Evolutionary conservation across 495 filamentous ascomycete species (phyloP).

Genomic region (Aspergillus haitiensis): DNA sequence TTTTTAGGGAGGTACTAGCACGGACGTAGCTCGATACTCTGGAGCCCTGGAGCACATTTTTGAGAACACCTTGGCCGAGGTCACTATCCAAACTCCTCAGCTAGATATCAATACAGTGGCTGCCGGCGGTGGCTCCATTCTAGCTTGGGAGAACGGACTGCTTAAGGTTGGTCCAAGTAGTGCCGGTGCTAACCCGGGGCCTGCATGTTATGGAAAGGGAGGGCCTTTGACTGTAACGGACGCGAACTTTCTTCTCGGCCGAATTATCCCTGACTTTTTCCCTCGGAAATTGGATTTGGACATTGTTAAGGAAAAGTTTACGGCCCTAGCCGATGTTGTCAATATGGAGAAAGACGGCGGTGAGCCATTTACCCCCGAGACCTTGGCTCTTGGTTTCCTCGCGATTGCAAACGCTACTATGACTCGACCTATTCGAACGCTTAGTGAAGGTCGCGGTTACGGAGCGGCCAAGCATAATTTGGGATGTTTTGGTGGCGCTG

Average conservation of each 20-base stretch:
- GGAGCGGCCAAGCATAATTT: slow-evolving; percentile 87
- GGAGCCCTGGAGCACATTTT: slow-evolving; percentile 91
- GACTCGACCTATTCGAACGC: slow-evolving; percentile 85
- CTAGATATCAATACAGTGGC: slow-evolving; percentile 95
- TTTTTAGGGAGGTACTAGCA: slow-evolving; percentile 68
- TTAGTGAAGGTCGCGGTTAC: slow-evolving; percentile 92
- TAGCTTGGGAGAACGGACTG: slow-evolving; percentile 83
- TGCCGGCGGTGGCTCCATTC: slow-evolving; percentile 80
- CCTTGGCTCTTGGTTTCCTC: slow-evolving; percentile 76
- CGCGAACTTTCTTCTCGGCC: slow-evolving; percentile 80
- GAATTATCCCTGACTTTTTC: slow-evolving; percentile 85
- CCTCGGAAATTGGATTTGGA: slow-evolving; percentile 70
- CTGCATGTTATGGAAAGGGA: slow-evolving; percentile 87
- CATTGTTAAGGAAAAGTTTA: slow-evolving; percentile 68
- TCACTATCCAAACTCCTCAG: slow-evolving; percentile 89
- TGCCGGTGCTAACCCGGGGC: slow-evolving; percentile 82
- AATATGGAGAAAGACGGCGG: slow-evolving; percentile 53
- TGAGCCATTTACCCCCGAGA: slow-evolving; percentile 62
- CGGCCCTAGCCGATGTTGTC: slow-evolving; percentile 69
- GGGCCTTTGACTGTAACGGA: slow-evolving; percentile 88
- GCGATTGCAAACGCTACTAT: slow-evolving; percentile 96
- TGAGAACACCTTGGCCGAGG: slow-evolving; percentile 86
- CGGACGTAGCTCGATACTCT: slow-evolving; percentile 84
- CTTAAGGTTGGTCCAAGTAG: slow-evolving; percentile 89
- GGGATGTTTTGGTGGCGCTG: slow-evolving; percentile 91